phyloP scores from a whole-genome alignment of 768 basidiomycete species.

The Xerocomus spinulosus region DNA sequence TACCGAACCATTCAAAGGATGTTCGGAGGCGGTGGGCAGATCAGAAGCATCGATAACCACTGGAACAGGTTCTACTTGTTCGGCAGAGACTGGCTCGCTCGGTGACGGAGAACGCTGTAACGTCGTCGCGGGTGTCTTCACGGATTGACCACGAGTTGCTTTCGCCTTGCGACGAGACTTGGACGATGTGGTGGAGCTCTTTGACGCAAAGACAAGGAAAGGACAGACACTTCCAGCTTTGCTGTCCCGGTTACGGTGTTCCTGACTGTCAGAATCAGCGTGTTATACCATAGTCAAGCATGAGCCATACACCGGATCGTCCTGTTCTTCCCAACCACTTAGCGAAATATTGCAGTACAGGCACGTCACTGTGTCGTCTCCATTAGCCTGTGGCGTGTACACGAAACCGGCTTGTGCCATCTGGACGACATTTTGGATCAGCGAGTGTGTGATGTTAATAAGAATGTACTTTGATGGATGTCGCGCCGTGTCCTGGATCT shows the following conservation, averaged over 20 bases:
- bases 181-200: conserved; percentile 28
- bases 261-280: conserved; percentile 44
- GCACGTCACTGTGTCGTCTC: conserved; percentile 81
- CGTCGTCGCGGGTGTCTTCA: conserved; percentile 13
- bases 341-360: conserved; percentile 78
- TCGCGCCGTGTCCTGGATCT: conserved; percentile 59
- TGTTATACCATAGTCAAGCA: not conserved
- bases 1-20: not conserved
- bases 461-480: conserved; percentile 56
- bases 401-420: conserved; percentile 90
- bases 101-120: conserved; percentile 15
- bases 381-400: conserved; percentile 60
- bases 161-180: conserved; percentile 24
- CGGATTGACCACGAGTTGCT: conserved; percentile 19
- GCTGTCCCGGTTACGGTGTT: conserved; percentile 65
- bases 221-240: conserved; percentile 42
- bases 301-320: conserved; percentile 77
- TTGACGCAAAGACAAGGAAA: conserved; percentile 35
- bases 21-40: not conserved
- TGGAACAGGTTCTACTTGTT: not conserved
- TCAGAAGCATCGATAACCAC: conserved; percentile 1
- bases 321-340: conserved; percentile 81
- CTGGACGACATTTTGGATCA: conserved; percentile 27
- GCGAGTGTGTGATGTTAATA: not conserved
- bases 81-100: not conserved